Percentiles rank a stretch among this genome's conserved stretches.
phyloP scores from a whole-genome alignment of 768 basidiomycete species.

The Panellus pusillus region DNA sequence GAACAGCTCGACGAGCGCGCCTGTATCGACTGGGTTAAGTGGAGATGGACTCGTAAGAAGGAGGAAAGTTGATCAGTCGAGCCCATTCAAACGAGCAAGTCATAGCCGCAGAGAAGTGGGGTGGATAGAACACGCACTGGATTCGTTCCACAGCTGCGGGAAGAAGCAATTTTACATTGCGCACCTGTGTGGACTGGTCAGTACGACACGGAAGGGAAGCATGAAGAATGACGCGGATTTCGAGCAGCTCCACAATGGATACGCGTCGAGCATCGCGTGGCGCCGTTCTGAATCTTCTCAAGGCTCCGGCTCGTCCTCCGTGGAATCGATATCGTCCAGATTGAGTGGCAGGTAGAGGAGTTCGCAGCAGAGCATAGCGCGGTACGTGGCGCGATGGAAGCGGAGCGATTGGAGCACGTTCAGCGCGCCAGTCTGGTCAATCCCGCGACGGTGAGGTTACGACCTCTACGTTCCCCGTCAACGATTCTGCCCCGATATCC shows the following conservation, averaged over 20 bases:
- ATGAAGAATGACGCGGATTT: constrained; percentile 5
- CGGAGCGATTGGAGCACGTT: constrained; percentile 10
- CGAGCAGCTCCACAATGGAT: constrained; percentile 8
- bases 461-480: too few species aligned
- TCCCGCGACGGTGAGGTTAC: too few species aligned
- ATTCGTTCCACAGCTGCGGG: too few species aligned
- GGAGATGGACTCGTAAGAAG: constrained; percentile 1
- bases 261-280: constrained; percentile 4
- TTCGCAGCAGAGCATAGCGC: constrained; percentile 21
- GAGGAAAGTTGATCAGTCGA: constrained; percentile 3
- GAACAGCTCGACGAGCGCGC: constrained; percentile 10
- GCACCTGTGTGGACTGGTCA: too few species aligned
- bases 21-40: constrained; percentile 16
- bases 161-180: too few species aligned
- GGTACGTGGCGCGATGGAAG: constrained; percentile 17
- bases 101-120: neutral
- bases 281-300: constrained; percentile 6
- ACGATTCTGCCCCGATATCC: too few species aligned
- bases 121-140: neutral
- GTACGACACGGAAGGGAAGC: too few species aligned
- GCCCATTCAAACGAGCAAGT: constrained; percentile 1
- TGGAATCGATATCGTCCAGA: too few species aligned
- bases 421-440: constrained; percentile 3
- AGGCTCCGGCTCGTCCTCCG: constrained; percentile 12
- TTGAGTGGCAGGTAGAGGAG: constrained; percentile 20